phyloP scores from a whole-genome alignment of 2,329 filamentous ascomycete genomes.

The Alternaria tenuissima region DNA sequence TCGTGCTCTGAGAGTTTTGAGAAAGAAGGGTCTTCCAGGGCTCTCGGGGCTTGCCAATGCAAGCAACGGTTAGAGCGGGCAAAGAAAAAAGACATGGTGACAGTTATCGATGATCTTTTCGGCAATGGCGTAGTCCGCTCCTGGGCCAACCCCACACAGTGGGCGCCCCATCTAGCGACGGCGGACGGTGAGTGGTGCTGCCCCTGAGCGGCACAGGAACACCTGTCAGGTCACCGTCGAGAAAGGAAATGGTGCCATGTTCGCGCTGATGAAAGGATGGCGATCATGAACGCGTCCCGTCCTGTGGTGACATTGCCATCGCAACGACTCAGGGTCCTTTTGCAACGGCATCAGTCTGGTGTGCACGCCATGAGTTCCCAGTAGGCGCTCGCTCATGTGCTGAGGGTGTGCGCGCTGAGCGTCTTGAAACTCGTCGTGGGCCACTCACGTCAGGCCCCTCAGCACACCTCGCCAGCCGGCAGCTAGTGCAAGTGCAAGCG shows the following conservation, averaged over 20 bases:
- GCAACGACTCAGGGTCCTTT: conserved; percentile 2
- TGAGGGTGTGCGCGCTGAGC: background rate
- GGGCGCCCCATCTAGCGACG: conserved; percentile 4
- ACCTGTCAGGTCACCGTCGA: conserved; percentile 10
- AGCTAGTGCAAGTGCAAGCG: conserved; percentile 7
- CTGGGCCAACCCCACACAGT: conserved; percentile 14
- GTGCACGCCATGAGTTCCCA: conserved; percentile 3
- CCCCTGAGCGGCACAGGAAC: conserved; percentile 24
- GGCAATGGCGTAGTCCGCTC: conserved; percentile 20
- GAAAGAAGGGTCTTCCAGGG: conserved; percentile 9
- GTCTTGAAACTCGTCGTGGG: conserved; percentile 5
- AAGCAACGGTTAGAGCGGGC: conserved; percentile 18
- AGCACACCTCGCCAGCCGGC: conserved; percentile 5
- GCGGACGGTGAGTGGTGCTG: conserved; percentile 16
- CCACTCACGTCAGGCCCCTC: background rate
- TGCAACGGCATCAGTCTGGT: conserved; percentile 1
- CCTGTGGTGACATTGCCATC: conserved; percentile 25
- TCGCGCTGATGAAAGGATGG: conserved; percentile 33
- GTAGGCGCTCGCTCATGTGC: background rate
- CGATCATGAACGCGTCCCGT: conserved; percentile 23
- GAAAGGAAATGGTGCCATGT: conserved; percentile 9
- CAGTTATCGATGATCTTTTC: conserved; percentile 8
- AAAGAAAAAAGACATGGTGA: conserved; percentile 11
- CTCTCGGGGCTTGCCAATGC: background rate
- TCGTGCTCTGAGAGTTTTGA: background rate